Base-by-base conservation (phyloP, 2,329 filamentous ascomycete genomes). In the Stromatinia cepivora region DNA sequence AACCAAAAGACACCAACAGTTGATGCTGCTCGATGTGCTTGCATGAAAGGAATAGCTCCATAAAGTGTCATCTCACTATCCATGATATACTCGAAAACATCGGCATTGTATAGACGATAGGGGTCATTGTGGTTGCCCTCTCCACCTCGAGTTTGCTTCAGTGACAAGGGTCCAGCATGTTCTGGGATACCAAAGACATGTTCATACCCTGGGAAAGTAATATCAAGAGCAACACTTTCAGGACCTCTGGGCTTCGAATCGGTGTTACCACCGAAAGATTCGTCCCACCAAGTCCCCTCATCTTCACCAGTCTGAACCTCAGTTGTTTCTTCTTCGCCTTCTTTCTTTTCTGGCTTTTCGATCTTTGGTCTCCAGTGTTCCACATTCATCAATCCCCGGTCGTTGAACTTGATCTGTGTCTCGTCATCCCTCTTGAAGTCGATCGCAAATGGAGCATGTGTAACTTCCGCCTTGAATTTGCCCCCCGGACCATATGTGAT, bases 41-140 rank as follows among this genome's bases (percentile, higher is more conserved):
- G 95, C 93, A 99, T 97, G 78, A 98, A 92, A 2, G 95, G 95
- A 75, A 99, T 98, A 10, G 93, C 84, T n/a, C 95, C 95, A 77
- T 99, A 99, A 1, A 99, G 85, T 0, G 95, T 98, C 95, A 99
- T 99, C 0, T 95, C 94, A 80, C 93, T 98, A 80, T 98, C 92
- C 76, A 97, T 86, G 76, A 97, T 90, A 79, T 99, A 99, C 81
- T 99, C 95, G 76, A 99, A 99, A 15, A 99, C 95, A 79, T 99
- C 95, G 45, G 92, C 87, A 80, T 99, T 99, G 83, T 97, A 97
- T 80, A 99, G 81, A 50, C 95, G 88, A 82, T 99, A 99, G 0
- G 95, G 95, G 72, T 99, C 92, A 13, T 86, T 84, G 80, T 95
- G 93, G 75, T 93, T 92, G 71, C 92, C 93, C 28, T 93, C 87